Evolutionary conservation across 352 stramenopile species (phyloP).

Genomic region (Phytophthora citrophthora): DNA sequence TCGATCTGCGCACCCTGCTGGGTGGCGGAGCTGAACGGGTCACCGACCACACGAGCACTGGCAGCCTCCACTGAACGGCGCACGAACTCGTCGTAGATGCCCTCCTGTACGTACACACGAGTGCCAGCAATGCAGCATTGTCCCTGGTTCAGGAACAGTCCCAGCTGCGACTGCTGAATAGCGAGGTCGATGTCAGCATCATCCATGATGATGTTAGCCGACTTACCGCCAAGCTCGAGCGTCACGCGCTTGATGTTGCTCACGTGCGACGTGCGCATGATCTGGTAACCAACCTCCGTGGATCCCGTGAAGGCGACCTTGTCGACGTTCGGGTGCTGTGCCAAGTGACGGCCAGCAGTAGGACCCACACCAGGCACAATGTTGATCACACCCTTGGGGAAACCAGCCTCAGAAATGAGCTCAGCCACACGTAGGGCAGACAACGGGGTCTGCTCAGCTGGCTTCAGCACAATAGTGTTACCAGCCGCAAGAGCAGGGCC

Average conservation of each 20-base stretch:
- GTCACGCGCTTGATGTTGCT: conserved; percentile 81
- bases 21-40: conserved; percentile 49
- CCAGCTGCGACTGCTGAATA: conserved; percentile 55
- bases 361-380: conserved; percentile 67
- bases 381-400: conserved; percentile 88
- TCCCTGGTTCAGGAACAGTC: conserved; percentile 87
- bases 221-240: conserved; percentile 84
- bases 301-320: conserved; percentile 88
- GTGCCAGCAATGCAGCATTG: conserved; percentile 88
- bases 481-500: conserved; percentile 89
- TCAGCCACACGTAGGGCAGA: conserved; percentile 89
- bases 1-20: conserved; percentile 74
- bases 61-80: conserved; percentile 56
- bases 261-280: conserved; percentile 65
- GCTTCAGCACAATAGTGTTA: conserved; percentile 95
- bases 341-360: conserved; percentile 49
- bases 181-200: conserved; percentile 74
- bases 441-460: conserved; percentile 93
- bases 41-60: conserved; percentile 57
- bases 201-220: conserved; percentile 75
- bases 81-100: conserved; percentile 90
- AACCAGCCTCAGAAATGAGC: conserved; percentile 82
- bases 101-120: conserved; percentile 91
- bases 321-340: conserved; percentile 66
- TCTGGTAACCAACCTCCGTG: conserved; percentile 63